Base-by-base conservation (phyloP, 1,284 basidiomycete species). In the Dichomitus squalens region DNA sequence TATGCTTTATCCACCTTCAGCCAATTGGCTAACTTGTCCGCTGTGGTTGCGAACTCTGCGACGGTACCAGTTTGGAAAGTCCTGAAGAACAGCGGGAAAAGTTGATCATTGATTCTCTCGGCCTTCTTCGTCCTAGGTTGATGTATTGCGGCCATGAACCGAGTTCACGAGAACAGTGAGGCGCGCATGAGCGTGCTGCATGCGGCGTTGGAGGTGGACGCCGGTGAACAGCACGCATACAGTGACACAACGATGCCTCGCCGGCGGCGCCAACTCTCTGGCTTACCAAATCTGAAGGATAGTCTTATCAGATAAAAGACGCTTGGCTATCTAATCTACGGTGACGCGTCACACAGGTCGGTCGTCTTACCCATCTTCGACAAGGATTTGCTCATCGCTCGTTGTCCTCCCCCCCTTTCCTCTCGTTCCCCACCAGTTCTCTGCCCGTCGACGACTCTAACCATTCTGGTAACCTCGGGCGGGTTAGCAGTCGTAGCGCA, bases 1-100 rank as follows among this genome's bases (percentile, higher is more conserved):
- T 68, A 68, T 3, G 66, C 66, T 52, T 58, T 68, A 35, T 60
- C 61, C 8, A 47, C 50, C 38, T 55, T 57, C 11, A 64, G 34
- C 64, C 64, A 68, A n/a, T 20, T 11, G 0, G 61, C 53, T 6
- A 68, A 39, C 38, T 66, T 66, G 18, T 64, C 61, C 6, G 63
- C 61, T 2, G 63, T 58, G 7, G 60, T 48, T 8, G 53, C 35
- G 27, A 58, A 68, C 4, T 60, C 54, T 21, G 46, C 16, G 7
- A 58, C 39, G 20, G 27, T 52, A 27, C 54, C 59, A 38, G 55
- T 53, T 3, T 53, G 29, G 23, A 67, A 57, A 20, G 58, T 60
- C 56, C 53, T 61, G 18, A 51, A 31, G 46, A 66, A 63, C 6
- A 66, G 23, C 16, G 63, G 64, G 34, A 64, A 67, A 31, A 67